Conservation (phyloP, 2,329 filamentous ascomycete species). For the Fusarium sp. region DNA sequence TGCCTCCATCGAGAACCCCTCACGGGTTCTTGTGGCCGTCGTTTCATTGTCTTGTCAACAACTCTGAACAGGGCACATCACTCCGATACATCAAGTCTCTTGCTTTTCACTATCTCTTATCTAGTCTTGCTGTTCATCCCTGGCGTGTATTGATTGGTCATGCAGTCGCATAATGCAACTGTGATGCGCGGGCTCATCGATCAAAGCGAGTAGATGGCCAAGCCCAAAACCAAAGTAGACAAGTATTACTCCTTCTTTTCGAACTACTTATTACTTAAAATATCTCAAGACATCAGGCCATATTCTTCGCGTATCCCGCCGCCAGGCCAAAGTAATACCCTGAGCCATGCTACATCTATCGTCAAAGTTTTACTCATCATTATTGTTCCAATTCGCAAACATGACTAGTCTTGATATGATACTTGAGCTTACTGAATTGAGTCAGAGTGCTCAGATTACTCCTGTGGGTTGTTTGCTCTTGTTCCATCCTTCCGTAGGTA, state of each 20-base stretch:
- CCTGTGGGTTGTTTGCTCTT: neutral
- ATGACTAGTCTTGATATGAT: neutral
- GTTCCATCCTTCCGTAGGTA: neutral
- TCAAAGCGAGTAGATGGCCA: too few species aligned
- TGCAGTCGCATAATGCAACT: too few species aligned
- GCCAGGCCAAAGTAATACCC: too few species aligned
- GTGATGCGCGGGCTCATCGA: too few species aligned
- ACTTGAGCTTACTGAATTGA: too few species aligned
- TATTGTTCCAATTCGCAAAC: neutral
- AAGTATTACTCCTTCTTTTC: neutral
- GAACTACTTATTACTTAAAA: too few species aligned
- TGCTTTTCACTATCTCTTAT: neutral
- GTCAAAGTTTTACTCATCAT: neutral
- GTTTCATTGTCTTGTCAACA: neutral
- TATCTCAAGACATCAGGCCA: too few species aligned
- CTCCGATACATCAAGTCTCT: neutral
- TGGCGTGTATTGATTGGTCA: neutral
- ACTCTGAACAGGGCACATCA: neutral
- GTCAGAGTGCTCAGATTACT: too few species aligned
- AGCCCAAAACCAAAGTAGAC: neutral
- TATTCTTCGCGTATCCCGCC: too few species aligned
- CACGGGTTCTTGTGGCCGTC: neutral
- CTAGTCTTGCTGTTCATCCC: neutral
- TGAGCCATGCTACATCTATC: neutral
- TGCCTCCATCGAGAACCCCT: neutral